These are phyloP conservation scores for Phoenix dactylifera DNA, from an alignment of 176 grass and related monocot species.

Conservation along the genomic window DNA sequence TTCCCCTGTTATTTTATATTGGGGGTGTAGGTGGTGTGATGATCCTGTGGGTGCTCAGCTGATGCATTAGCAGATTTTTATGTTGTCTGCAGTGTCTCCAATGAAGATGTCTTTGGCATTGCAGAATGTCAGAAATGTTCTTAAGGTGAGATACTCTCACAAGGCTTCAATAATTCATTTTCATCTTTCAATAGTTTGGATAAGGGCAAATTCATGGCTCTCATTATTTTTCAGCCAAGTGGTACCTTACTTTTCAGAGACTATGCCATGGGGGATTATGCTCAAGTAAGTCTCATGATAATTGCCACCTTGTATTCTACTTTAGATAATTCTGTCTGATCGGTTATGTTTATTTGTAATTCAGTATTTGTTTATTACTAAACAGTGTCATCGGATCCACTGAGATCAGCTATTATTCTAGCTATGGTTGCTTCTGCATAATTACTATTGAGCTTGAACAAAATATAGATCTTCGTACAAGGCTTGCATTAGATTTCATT, in stretches of 20 bases:
- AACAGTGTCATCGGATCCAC: no score
- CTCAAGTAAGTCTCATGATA: conserved; percentile 14
- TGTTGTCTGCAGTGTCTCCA: conserved; percentile 21
- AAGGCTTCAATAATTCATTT: not conserved
- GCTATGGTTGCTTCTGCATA: no score
- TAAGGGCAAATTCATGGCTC: not conserved
- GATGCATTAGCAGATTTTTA: conserved; percentile 18
- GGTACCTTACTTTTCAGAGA: conserved; percentile 20
- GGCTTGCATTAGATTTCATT: no score
- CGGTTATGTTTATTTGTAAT: no score
- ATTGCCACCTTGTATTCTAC: not conserved
- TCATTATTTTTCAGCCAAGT: conserved; percentile 10
- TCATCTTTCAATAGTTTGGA: not conserved
- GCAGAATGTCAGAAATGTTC: conserved; percentile 12
- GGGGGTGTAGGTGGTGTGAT: not conserved
- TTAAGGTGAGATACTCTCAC: conserved; percentile 4
- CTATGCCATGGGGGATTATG: conserved; percentile 18
- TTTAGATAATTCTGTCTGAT: no score
- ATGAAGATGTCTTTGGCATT: conserved; percentile 15
- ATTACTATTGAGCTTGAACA: no score
- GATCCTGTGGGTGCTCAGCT: not conserved
- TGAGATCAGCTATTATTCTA: no score
- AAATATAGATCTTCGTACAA: no score
- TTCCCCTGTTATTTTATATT: not conserved
- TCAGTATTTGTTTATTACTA: no score